phyloP scores from a whole-genome alignment of 2,329 filamentous ascomycete genomes.

The Magnaporthiopsis poae region DNA sequence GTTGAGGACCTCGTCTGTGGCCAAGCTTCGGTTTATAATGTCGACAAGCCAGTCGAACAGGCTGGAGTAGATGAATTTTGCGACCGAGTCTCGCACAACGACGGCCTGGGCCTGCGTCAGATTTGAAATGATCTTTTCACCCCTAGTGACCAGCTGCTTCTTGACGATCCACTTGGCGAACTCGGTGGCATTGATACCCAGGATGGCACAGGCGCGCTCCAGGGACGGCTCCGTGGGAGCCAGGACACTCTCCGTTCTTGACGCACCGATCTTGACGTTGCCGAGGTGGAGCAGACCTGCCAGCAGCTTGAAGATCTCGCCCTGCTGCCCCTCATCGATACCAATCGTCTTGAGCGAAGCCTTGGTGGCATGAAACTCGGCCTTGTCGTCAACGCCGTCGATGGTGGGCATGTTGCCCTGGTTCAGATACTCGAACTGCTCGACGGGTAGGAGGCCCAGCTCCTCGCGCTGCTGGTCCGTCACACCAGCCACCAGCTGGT shows the following conservation, averaged over 20 bases:
- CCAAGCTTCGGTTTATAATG: conserved; percentile 82
- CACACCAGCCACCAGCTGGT: conserved; percentile 90
- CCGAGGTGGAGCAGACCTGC: conserved; percentile 87
- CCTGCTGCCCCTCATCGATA: conserved; percentile 62
- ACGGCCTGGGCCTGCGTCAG: conserved; percentile 85
- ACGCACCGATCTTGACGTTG: conserved; percentile 90
- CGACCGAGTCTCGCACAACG: conserved; percentile 91
- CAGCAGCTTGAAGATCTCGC: conserved; percentile 79
- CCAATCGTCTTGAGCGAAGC: conserved; percentile 82
- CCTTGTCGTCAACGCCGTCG: conserved; percentile 89
- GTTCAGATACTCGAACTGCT: conserved; percentile 92
- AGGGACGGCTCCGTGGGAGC: conserved; percentile 72
- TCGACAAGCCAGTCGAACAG: conserved; percentile 99
- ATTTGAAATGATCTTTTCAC: conserved; percentile 95
- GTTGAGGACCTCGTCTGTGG: conserved; percentile 74
- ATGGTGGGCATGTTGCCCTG: conserved; percentile 86
- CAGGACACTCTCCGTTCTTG: conserved; percentile 77
- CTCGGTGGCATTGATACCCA: conserved; percentile 75
- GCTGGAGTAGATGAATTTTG: conserved; percentile 97
- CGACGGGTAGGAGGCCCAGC: conserved; percentile 67
- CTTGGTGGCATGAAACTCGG: conserved; percentile 82
- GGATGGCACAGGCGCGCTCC: conserved; percentile 67
- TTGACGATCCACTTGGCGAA: conserved; percentile 99
- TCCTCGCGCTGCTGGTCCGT: conserved; percentile 72
- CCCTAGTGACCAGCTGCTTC: conserved; percentile 92